Evolutionary conservation across 306 rosid species (phyloP).

Genomic region (Ceratonia siliqua): DNA sequence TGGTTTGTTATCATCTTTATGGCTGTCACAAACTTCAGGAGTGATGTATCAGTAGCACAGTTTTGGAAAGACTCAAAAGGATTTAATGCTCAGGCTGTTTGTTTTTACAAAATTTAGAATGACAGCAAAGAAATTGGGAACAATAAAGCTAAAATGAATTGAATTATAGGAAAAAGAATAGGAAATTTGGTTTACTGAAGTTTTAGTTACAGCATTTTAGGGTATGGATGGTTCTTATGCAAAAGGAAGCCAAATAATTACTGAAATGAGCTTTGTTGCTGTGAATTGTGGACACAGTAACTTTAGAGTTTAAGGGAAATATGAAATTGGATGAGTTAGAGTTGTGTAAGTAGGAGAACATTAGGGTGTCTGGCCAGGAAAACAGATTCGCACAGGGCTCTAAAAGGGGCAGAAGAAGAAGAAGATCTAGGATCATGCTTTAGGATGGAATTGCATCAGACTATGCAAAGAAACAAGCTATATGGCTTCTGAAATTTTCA

Average conservation of each 20-base stretch:
- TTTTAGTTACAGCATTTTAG: background rate
- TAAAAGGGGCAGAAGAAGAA: background rate
- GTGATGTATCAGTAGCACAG: constrained; percentile 16
- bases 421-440: constrained; percentile 2
- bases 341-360: background rate
- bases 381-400: background rate
- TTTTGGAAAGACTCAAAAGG: constrained; percentile 24
- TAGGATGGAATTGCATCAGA: background rate
- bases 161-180: background rate
- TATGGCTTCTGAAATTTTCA: constrained; percentile 1
- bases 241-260: constrained; percentile 2
- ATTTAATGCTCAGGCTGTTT: background rate
- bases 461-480: background rate
- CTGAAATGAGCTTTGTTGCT: background rate
- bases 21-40: constrained; percentile 25
- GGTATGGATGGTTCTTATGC: background rate
- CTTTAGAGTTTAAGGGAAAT: background rate
- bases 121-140: constrained; percentile 1
- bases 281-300: background rate
- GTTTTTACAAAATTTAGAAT: constrained; percentile 16
- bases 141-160: constrained; percentile 5
- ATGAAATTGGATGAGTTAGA: background rate
- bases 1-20: constrained; percentile 9
- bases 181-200: background rate
- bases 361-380: constrained; percentile 1